Conservation (phyloP, 208 protist species). For the Trypanosoma melophagium region DNA sequence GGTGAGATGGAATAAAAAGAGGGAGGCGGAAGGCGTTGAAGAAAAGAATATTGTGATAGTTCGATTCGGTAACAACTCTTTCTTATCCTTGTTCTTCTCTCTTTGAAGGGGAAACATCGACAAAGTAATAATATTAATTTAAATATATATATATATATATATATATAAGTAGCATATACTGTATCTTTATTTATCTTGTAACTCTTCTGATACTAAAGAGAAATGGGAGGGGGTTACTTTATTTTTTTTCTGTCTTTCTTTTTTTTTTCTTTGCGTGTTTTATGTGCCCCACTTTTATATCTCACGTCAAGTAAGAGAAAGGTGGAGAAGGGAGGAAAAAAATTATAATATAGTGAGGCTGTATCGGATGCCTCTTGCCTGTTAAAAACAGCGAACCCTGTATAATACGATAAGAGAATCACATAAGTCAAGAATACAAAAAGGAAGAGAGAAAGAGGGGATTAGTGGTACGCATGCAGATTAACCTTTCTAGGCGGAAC, state of each 20-base stretch:
- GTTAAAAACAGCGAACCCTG: slow-evolving; percentile 1
- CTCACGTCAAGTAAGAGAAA: neutral
- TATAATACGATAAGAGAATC: slow-evolving; percentile 2
- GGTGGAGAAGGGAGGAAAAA: slow-evolving; percentile 2
- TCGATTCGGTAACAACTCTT: no score
- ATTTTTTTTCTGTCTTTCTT: slow-evolving; percentile 1
- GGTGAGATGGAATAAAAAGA: no score
- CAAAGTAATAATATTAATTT: slow-evolving; percentile 4
- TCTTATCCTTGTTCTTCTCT: no score
- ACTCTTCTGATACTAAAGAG: neutral
- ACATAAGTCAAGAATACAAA: neutral
- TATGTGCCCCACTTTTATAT: neutral
- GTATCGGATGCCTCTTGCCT: slow-evolving; percentile 13
- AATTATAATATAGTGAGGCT: neutral
- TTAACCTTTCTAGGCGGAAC: slow-evolving; percentile 52
- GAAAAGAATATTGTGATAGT: no score
- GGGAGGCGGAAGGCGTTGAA: no score
- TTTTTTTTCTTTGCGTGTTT: slow-evolving; percentile 18
- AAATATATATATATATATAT: neutral
- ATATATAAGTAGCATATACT: slow-evolving; percentile 7
- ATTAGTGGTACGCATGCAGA: slow-evolving; percentile 33
- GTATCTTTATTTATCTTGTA: no score
- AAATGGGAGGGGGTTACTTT: slow-evolving; percentile 18
- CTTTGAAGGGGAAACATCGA: no score
- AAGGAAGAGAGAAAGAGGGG: neutral